A percentile compares a stretch with the other conserved stretches of the same genome.
phyloP scores from a whole-genome alignment of 495 filamentous ascomycete species.

The Viridothelium virens region DNA sequence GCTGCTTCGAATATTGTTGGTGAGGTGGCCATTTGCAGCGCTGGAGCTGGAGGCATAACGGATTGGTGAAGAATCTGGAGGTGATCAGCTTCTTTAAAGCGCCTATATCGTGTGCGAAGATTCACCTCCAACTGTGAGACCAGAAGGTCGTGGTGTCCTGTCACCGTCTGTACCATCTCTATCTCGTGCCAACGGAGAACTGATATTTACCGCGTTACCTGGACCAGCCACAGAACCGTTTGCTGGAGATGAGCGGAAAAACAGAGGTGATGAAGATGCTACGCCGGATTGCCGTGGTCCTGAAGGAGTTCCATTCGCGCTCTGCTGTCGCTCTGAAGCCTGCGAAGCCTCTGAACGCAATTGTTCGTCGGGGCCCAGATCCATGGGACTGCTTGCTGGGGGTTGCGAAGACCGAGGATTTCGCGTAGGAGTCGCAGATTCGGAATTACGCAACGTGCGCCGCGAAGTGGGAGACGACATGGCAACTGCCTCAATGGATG shows the following conservation, averaged over 20 bases:
- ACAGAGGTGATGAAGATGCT: conserved; percentile 70
- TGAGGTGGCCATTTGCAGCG: conserved; percentile 52
- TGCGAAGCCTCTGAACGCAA: conserved; percentile 37
- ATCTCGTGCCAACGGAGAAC: conserved; percentile 56
- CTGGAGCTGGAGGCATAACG: conserved; percentile 82
- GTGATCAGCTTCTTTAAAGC: conserved; percentile 2
- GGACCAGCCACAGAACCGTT: conserved; percentile 44
- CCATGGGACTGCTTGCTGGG: conserved; percentile 45
- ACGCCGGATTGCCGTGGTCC: conserved; percentile 21
- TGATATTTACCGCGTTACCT: conserved; percentile 50
- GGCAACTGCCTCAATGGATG: conserved; percentile 15
- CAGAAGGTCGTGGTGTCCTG: conserved; percentile 65
- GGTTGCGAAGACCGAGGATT: conserved; percentile 45
- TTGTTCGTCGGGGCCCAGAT: conserved; percentile 41
- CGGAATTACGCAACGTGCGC: conserved; percentile 43
- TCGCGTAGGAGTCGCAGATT: conserved; percentile 49
- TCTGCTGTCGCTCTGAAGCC: conserved; percentile 38
- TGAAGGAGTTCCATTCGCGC: conserved; percentile 36
- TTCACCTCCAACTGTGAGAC: conserved; percentile 57
- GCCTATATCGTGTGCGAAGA: neutral
- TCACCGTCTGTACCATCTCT: conserved; percentile 53
- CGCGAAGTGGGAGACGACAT: conserved; percentile 26
- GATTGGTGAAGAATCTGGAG: conserved; percentile 79
- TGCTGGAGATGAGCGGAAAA: conserved; percentile 70
- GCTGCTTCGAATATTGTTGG: conserved; percentile 60